Conservation (phyloP, 768 basidiomycete species). For the Russula brevipes region DNA sequence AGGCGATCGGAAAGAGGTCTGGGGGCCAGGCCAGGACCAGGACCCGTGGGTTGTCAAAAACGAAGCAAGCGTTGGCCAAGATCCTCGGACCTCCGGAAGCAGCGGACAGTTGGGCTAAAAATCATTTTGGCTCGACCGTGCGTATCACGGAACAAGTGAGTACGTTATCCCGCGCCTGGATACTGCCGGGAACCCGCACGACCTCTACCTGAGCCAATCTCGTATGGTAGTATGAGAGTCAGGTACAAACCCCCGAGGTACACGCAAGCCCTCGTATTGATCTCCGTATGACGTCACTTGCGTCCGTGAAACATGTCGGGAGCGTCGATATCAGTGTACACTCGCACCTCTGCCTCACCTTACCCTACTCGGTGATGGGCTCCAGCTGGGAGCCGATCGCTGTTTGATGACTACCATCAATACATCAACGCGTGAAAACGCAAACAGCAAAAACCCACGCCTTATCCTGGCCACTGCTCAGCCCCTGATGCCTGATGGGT, state of each 20-base stretch:
- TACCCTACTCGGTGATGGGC: not conserved
- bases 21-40: not conserved
- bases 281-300: slow-evolving; percentile 2
- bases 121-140: not conserved
- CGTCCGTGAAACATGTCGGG: not conserved
- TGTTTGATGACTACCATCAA: not conserved
- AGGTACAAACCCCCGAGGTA: not conserved
- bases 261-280: not conserved
- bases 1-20: not conserved
- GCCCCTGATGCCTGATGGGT: not conserved
- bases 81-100: not conserved
- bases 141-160: not conserved
- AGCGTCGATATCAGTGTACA: not conserved
- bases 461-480: not conserved
- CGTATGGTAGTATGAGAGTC: not conserved
- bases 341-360: not conserved
- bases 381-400: slow-evolving; percentile 1
- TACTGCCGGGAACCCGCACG: not conserved
- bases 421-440: not conserved
- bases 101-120: not conserved
- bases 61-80: not conserved
- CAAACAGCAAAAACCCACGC: not conserved
- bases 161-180: not conserved
- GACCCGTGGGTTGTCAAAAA: not conserved
- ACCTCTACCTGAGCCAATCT: slow-evolving; percentile 3